Evolutionary conservation across 2,329 filamentous ascomycete species (phyloP).

Genomic region (Neurospora sp.): DNA sequence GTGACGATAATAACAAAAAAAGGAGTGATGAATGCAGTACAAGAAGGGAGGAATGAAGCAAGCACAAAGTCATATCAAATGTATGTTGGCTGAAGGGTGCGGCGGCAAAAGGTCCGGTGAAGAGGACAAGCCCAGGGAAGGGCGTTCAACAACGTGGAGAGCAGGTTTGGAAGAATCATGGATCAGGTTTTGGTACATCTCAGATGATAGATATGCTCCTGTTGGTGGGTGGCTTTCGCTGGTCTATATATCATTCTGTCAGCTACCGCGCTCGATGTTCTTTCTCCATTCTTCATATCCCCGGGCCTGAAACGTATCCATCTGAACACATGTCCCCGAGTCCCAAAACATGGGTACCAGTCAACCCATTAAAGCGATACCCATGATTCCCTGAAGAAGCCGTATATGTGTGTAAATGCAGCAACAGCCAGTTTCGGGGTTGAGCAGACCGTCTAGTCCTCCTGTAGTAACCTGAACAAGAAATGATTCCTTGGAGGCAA

Average conservation of each 20-base stretch:
- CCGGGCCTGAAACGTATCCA: background rate
- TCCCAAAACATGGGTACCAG: background rate
- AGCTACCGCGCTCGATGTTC: background rate
- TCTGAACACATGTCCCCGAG: background rate
- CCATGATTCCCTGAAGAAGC: background rate
- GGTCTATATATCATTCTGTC: background rate
- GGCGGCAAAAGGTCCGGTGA: too few relatives aligned
- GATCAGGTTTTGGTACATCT: too few relatives aligned
- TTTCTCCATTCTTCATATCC: background rate
- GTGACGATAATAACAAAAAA: too few relatives aligned
- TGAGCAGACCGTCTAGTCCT: background rate
- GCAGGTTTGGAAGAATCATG: too few relatives aligned
- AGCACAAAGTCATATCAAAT: too few relatives aligned
- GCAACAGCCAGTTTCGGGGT: fast-evolving
- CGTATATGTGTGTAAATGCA: background rate
- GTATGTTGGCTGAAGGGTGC: background rate
- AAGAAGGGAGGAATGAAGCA: too few relatives aligned
- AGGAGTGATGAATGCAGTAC: too few relatives aligned
- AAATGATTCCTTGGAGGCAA: background rate
- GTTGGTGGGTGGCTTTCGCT: background rate
- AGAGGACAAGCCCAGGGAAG: too few relatives aligned
- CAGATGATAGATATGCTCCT: too few relatives aligned
- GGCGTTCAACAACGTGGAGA: too few relatives aligned
- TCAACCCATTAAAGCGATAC: background rate
- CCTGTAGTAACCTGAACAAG: background rate